Percentiles rank a stretch among this genome's conserved stretches.
Evolutionary conservation across 1,139 yeast genomes (phyloP).

Genomic region (Lodderomyces jiufengensis): DNA sequence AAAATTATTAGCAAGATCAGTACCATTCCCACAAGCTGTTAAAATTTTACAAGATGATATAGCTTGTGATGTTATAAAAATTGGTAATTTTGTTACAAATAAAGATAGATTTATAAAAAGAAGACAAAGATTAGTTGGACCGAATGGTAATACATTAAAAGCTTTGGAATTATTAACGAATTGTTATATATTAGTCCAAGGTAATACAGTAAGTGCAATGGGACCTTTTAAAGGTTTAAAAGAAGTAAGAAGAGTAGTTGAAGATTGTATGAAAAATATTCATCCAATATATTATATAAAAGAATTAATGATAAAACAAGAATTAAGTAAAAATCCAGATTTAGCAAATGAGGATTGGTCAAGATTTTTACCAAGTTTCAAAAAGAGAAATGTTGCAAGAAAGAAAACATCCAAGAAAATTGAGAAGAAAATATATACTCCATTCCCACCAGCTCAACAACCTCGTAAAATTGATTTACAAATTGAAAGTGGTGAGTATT

Average conservation of each 20-base stretch:
- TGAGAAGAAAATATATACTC: constrained; percentile 89
- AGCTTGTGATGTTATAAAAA: constrained; percentile 95
- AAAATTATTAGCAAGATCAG: constrained; percentile 90
- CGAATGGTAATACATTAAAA: constrained; percentile 93
- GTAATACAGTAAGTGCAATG: constrained; percentile 96
- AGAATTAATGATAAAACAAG: constrained; percentile 96
- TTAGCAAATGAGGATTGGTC: constrained; percentile 97
- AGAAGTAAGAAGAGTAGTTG: constrained; percentile 89
- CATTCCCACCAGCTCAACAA: constrained; percentile 97
- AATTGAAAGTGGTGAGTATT: constrained; percentile 98
- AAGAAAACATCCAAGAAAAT: constrained; percentile 78
- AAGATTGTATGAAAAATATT: constrained; percentile 93
- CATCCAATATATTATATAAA: constrained; percentile 97
- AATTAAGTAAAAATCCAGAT: constrained; percentile 90
- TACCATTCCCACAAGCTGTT: constrained; percentile 94
- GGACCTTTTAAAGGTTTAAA: constrained; percentile 94
- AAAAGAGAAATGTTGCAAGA: constrained; percentile 93
- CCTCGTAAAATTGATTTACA: constrained; percentile 97
- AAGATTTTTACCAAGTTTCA: constrained; percentile 93
- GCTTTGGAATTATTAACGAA: constrained; percentile 90
- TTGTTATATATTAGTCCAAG: constrained; percentile 94
- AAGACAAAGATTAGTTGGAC: constrained; percentile 95
- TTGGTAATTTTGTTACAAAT: constrained; percentile 82
- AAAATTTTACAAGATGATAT: constrained; percentile 87
- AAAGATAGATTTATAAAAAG: constrained; percentile 93